These are phyloP conservation scores for Leishmania aethiopica DNA, from an alignment of 208 protist genomes.

Conservation along the genomic window DNA sequence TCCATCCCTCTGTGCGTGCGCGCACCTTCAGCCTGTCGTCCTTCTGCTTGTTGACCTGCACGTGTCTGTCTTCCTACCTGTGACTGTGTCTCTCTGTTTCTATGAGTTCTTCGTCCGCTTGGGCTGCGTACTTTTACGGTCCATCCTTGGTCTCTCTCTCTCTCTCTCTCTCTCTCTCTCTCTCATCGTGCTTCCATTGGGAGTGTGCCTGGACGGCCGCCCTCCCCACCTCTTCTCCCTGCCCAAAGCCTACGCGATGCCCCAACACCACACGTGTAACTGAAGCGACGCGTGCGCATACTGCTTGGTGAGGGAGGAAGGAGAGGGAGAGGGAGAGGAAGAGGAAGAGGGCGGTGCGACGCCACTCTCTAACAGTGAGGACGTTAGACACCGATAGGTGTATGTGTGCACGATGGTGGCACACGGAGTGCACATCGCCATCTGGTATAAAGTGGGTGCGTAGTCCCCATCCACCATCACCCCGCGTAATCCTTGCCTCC, in stretches of 20 bases:
- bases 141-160: background rate
- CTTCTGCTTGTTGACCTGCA: background rate
- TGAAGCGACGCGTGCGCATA: background rate
- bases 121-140: background rate
- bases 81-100: background rate
- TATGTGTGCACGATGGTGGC: no score
- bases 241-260: background rate
- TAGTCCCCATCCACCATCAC: no score
- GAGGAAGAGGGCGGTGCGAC: background rate
- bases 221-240: background rate
- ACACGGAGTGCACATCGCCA: background rate
- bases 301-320: background rate
- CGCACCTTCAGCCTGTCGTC: background rate
- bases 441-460: background rate
- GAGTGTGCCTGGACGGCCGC: background rate
- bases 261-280: background rate
- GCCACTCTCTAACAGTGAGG: background rate
- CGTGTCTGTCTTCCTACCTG: background rate
- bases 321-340: no score
- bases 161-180: background rate
- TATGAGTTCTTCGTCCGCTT: background rate
- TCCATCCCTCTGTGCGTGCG: background rate
- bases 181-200: background rate
- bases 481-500: background rate
- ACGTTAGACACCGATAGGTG: background rate